Conservation (phyloP, 495 filamentous ascomycete genomes). For the Cercophora samala region DNA sequence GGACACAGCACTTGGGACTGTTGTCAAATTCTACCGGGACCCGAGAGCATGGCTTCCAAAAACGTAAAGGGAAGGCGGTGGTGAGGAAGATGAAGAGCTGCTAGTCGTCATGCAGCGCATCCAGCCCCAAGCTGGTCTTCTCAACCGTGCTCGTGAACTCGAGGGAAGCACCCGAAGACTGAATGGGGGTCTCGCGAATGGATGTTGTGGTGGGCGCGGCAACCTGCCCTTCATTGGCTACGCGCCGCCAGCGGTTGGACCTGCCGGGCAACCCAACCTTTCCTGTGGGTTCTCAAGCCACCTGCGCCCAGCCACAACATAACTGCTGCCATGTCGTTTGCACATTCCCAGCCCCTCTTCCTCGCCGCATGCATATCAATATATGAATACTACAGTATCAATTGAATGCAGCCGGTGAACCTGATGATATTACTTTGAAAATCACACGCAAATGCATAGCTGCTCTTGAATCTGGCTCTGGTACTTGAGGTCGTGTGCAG, state of each 20-base stretch:
- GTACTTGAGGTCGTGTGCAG: neutral
- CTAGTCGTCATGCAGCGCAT: slow-evolving; percentile 9
- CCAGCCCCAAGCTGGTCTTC: slow-evolving; percentile 16
- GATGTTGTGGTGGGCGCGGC: slow-evolving; percentile 37
- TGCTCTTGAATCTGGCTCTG: neutral
- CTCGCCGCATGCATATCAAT: neutral
- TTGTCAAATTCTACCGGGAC: slow-evolving; percentile 14
- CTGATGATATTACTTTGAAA: too few relatives aligned
- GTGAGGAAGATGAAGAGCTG: slow-evolving; percentile 7
- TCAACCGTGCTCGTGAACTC: neutral
- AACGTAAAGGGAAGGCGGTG: slow-evolving; percentile 13
- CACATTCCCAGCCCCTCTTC: neutral
- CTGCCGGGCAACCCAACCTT: slow-evolving; percentile 30
- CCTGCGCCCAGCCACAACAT: slow-evolving; percentile 21
- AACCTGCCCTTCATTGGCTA: slow-evolving; percentile 27
- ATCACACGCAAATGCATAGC: neutral
- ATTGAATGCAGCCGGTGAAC: too few relatives aligned
- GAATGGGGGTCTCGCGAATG: slow-evolving; percentile 27
- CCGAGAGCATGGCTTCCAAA: slow-evolving; percentile 21
- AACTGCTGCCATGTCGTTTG: neutral
- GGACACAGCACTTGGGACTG: slow-evolving; percentile 6
- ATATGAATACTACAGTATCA: neutral
- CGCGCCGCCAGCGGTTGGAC: slow-evolving; percentile 22
- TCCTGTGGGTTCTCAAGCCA: slow-evolving; percentile 6
- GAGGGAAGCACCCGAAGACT: slow-evolving; percentile 18